Base-by-base conservation (phyloP, 2,329 filamentous ascomycete genomes). In the Penicillium sp. region DNA sequence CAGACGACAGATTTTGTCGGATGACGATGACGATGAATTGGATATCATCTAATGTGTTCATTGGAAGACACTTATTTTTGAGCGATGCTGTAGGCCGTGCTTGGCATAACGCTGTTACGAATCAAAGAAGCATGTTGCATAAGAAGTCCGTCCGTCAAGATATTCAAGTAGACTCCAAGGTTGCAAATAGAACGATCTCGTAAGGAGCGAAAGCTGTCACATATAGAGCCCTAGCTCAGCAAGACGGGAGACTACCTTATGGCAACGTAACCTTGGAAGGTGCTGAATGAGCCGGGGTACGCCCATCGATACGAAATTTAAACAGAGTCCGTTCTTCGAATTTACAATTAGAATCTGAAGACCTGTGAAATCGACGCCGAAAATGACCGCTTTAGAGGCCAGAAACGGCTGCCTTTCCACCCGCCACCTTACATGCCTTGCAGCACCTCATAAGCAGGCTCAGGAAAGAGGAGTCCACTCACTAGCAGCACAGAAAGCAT, bases 11-110 rank as follows among this genome's bases (percentile, higher is more conserved):
- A 39, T 45, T 40, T 36, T 56, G 7, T 46, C 50, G 11, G 82
- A 84, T 46, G 73, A 76, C 54, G 76, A 78, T 45, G 76, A 78
- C 43, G 76, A 78, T 60, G 76, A 77, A 47, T 64, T 80, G 54
- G 76, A 79, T 55, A 78, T 80, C 58, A 67, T 78, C 46, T 63
- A 52, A 61, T 42, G 38, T 27, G 38, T 27, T n/a, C 18, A 22
- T 24, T 14, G 14, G 1, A n/a, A 31, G 13, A n/a, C 38, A 11
- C 13, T 30, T 8, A 1, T 45, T 11, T 3, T 10, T 20, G 9
- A n/a, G 11, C 7, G 5, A 24, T 22, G 47, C 41, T 10, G 9
- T 8, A 18, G 41, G 11, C 8, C 5, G n/a, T 27, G 22, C 33
- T 30, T 35, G 7, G 22, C 22, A 46, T 57, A 48, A 54, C 43